A percentile compares a stretch with the other conserved stretches of the same genome.
Evolutionary conservation across 371 early-diverging fungal genomes (phyloP).

Genomic region (Phascolomyces articulosus): DNA sequence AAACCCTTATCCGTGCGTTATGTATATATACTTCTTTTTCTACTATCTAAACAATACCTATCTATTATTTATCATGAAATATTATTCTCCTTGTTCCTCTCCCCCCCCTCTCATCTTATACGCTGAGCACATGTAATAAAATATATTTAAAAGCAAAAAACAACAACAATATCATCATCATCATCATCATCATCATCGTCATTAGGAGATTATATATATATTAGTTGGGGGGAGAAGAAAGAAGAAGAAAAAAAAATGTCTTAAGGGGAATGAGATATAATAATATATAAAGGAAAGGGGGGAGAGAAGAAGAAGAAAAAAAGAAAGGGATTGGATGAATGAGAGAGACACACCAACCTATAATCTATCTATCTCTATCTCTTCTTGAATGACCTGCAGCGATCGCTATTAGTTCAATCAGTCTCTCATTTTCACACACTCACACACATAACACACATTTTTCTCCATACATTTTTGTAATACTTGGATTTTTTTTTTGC

Average conservation of each 20-base stretch:
- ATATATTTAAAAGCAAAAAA: not conserved
- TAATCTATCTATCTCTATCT: too few relatives aligned
- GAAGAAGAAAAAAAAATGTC: not conserved
- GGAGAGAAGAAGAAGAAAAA: too few relatives aligned
- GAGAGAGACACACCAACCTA: too few relatives aligned
- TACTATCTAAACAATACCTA: not conserved
- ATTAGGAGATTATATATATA: slow-evolving; percentile 2
- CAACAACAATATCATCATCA: too few relatives aligned
- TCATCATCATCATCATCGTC: too few relatives aligned
- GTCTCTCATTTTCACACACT: not conserved
- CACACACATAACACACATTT: too few relatives aligned
- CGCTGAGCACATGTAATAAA: slow-evolving; percentile 16
- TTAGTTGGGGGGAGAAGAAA: not conserved
- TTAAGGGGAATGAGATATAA: not conserved
- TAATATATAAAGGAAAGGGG: too few relatives aligned
- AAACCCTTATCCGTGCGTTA: slow-evolving; percentile 5
- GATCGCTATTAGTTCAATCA: slow-evolving; percentile 6
- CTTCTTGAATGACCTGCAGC: slow-evolving; percentile 12
- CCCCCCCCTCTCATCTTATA: not conserved
- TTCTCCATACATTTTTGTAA: too few relatives aligned
- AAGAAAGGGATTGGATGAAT: too few relatives aligned
- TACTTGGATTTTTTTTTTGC: too few relatives aligned
- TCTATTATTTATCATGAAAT: too few relatives aligned
- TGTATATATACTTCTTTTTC: not conserved
- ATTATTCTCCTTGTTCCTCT: too few relatives aligned